phyloP scores from a whole-genome alignment of 2,329 filamentous ascomycete genomes.

The Xylaria sp. region DNA sequence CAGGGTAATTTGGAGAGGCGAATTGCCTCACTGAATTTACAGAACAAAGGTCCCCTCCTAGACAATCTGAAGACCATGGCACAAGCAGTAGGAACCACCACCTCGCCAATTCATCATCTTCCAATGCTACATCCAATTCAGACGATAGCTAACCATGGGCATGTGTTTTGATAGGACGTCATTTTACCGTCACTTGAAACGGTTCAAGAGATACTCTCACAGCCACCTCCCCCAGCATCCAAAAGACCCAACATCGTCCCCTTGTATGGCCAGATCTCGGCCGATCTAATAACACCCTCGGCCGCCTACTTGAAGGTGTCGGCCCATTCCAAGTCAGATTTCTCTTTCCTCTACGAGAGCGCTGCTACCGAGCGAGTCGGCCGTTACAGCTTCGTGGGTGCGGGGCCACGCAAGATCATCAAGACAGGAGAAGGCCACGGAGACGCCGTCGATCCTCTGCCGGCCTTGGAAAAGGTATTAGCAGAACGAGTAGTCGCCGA shows the following conservation, averaged over 20 bases:
- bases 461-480: constrained; percentile 80
- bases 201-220: constrained; percentile 51
- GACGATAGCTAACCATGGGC: constrained; percentile 8
- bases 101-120: constrained; percentile 1
- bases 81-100: constrained; percentile 29
- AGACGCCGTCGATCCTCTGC: constrained; percentile 81
- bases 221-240: constrained; percentile 40
- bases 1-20: constrained; percentile 10
- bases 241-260: constrained; percentile 75
- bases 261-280: constrained; percentile 82
- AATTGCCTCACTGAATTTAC: constrained; percentile 22
- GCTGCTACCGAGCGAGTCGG: constrained; percentile 93
- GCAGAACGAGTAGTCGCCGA: constrained; percentile 78
- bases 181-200: constrained; percentile 54
- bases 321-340: constrained; percentile 73
- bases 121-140: neutral
- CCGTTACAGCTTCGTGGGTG: constrained; percentile 93
- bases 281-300: constrained; percentile 93
- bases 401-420: constrained; percentile 78
- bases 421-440: constrained; percentile 89
- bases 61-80: constrained; percentile 20
- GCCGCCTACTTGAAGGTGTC: constrained; percentile 92
- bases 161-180: constrained; percentile 42
- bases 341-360: constrained; percentile 95
- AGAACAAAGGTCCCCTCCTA: neutral